Evolutionary conservation across 2,329 filamentous ascomycete genomes (phyloP).

Genomic region (Tympanopsis confertula): DNA sequence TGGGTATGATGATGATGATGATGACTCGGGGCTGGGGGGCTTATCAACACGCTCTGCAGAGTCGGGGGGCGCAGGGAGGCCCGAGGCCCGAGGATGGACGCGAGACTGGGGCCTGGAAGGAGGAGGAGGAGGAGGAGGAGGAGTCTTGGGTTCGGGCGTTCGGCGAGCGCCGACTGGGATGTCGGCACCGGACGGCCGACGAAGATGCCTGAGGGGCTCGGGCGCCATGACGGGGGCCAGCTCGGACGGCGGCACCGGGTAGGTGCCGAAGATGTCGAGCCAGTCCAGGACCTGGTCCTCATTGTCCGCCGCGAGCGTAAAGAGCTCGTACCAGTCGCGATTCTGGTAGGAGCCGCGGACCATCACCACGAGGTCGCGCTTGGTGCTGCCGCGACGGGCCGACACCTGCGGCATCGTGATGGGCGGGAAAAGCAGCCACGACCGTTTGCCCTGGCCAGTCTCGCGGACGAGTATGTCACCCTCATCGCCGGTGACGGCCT

Average conservation of each 20-base stretch:
- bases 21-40: background rate
- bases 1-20: no score
- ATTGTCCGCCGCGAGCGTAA: conserved; percentile 66
- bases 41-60: no score
- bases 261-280: conserved; percentile 62
- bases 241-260: conserved; percentile 33
- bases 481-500: conserved; percentile 48
- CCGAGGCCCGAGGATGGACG: background rate
- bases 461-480: conserved; percentile 91
- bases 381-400: conserved; percentile 61
- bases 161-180: background rate
- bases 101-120: no score
- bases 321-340: conserved; percentile 70
- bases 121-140: background rate
- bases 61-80: background rate
- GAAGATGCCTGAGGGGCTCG: background rate
- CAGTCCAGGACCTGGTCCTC: conserved; percentile 74
- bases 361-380: conserved; percentile 74
- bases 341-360: conserved; percentile 58
- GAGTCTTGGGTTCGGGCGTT: background rate
- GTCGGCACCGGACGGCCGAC: background rate
- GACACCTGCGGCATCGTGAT: conserved; percentile 65
- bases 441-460: conserved; percentile 55
- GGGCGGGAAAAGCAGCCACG: conserved; percentile 85
- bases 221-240: conserved; percentile 11